Conservation (phyloP, 1,139 yeast genomes). For the Diutina mesorugosa region DNA sequence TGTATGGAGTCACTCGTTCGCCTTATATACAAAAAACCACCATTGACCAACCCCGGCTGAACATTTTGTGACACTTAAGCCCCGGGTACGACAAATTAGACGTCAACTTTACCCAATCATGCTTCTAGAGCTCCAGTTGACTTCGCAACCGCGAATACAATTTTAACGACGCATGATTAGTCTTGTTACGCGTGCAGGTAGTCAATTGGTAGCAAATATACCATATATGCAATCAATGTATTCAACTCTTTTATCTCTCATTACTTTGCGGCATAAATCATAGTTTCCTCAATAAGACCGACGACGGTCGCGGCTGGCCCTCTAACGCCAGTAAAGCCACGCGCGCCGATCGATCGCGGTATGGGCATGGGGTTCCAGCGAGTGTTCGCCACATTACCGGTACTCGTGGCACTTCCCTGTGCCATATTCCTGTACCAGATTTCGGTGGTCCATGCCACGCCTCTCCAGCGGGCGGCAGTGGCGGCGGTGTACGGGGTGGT, state of each 20-base stretch:
- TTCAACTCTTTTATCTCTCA: too few relatives aligned
- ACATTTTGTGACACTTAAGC: neutral
- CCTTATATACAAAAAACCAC: neutral
- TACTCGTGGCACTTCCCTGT: conserved; percentile 5
- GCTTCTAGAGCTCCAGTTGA: neutral
- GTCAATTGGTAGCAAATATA: too few relatives aligned
- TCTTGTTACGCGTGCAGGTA: too few relatives aligned
- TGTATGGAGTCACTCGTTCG: too few relatives aligned
- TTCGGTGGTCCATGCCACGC: conserved; percentile 5
- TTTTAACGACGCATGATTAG: neutral
- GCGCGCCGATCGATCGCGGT: neutral
- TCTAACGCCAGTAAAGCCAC: neutral
- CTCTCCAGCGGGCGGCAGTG: conserved; percentile 3
- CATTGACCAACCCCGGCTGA: neutral
- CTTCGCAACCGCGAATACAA: neutral
- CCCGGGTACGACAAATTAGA: neutral
- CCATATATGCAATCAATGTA: too few relatives aligned
- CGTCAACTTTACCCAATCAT: neutral
- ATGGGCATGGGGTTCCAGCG: neutral
- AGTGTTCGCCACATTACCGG: conserved; percentile 5
- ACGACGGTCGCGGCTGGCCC: neutral
- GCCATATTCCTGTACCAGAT: conserved; percentile 4
- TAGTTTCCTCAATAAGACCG: too few relatives aligned
- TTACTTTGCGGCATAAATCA: too few relatives aligned
- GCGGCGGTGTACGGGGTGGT: conserved; percentile 6